Percentiles rank a stretch among this genome's conserved stretches.
Conservation (phyloP, 352 stramenopile genomes). For the Pythium sp. region DNA sequence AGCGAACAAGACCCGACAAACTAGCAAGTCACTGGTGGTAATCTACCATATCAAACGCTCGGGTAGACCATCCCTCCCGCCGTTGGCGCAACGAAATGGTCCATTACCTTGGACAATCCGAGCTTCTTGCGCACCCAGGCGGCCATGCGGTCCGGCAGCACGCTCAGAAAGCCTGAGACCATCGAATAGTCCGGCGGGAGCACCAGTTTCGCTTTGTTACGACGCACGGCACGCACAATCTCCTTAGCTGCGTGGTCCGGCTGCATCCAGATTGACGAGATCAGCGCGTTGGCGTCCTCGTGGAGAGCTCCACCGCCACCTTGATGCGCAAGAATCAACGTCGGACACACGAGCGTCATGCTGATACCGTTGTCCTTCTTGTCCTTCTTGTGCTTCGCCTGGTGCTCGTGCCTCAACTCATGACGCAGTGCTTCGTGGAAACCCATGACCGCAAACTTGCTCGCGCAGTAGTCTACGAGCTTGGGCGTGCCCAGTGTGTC, state of each 20-base stretch:
- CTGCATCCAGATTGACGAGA: slow-evolving; percentile 17
- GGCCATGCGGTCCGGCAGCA: slow-evolving; percentile 8
- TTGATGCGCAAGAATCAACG: slow-evolving; percentile 5
- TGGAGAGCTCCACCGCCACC: background rate
- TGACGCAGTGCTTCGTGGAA: slow-evolving; percentile 42
- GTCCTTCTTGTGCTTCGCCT: background rate
- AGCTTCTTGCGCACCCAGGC: slow-evolving; percentile 18
- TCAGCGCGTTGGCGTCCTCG: background rate
- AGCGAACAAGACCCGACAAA: too few relatives aligned
- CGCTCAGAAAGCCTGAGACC: slow-evolving; percentile 9
- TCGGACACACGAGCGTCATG: slow-evolving; percentile 21
- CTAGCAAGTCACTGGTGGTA: too few relatives aligned
- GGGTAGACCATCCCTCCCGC: background rate
- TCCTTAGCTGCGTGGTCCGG: slow-evolving; percentile 13
- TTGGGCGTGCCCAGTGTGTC: slow-evolving; percentile 30
- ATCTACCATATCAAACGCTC: background rate
- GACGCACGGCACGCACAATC: slow-evolving; percentile 19
- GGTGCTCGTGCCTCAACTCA: slow-evolving; percentile 25
- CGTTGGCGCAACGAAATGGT: slow-evolving; percentile 10
- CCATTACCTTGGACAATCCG: slow-evolving; percentile 16
- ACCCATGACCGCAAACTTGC: slow-evolving; percentile 44
- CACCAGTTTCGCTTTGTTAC: slow-evolving; percentile 15
- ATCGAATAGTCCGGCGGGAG: slow-evolving; percentile 16
- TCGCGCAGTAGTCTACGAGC: slow-evolving; percentile 42
- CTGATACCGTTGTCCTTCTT: slow-evolving; percentile 13